These are phyloP conservation scores for Halophytophthora batemanensis DNA, from an alignment of 352 stramenopile species.

Conservation along the genomic window DNA sequence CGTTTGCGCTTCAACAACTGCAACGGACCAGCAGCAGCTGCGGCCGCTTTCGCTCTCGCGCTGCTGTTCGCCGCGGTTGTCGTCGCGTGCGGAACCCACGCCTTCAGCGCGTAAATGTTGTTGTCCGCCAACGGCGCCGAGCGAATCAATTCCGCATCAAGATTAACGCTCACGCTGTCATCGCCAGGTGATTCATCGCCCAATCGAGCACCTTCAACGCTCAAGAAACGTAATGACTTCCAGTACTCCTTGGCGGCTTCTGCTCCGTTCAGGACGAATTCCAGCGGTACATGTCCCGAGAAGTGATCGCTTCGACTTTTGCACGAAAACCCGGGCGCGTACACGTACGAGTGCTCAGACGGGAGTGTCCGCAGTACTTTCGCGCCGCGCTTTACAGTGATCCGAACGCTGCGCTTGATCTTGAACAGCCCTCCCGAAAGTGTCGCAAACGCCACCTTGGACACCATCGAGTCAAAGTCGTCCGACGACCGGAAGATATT, in stretches of 20 bases:
- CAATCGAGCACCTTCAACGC: constrained; percentile 56
- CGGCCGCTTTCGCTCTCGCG: constrained; percentile 54
- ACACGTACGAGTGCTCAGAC: constrained; percentile 56
- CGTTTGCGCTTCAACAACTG: constrained; percentile 56
- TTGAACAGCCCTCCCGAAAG: constrained; percentile 65
- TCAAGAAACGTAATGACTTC: constrained; percentile 70
- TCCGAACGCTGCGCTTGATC: constrained; percentile 44
- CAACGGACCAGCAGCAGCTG: constrained; percentile 33
- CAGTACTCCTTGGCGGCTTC: constrained; percentile 65
- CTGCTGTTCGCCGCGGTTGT: constrained; percentile 35
- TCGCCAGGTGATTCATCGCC: constrained; percentile 31
- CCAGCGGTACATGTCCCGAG: constrained; percentile 50
- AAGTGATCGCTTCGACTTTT: constrained; percentile 54
- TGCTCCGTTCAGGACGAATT: constrained; percentile 37
- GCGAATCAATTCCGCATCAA: constrained; percentile 54
- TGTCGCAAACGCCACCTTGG: constrained; percentile 69
- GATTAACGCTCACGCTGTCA: constrained; percentile 43
- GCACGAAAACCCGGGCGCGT: constrained; percentile 53
- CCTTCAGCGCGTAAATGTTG: constrained; percentile 63
- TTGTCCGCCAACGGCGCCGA: constrained; percentile 56
- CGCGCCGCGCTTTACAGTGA: constrained; percentile 52
- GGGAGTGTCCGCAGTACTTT: constrained; percentile 52
- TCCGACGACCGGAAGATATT: constrained; percentile 51
- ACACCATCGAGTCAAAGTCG: constrained; percentile 76
- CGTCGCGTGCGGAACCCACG: constrained; percentile 61